Conservation (phyloP, 352 stramenopile genomes). For the Pelagophyceae sp. region DNA sequence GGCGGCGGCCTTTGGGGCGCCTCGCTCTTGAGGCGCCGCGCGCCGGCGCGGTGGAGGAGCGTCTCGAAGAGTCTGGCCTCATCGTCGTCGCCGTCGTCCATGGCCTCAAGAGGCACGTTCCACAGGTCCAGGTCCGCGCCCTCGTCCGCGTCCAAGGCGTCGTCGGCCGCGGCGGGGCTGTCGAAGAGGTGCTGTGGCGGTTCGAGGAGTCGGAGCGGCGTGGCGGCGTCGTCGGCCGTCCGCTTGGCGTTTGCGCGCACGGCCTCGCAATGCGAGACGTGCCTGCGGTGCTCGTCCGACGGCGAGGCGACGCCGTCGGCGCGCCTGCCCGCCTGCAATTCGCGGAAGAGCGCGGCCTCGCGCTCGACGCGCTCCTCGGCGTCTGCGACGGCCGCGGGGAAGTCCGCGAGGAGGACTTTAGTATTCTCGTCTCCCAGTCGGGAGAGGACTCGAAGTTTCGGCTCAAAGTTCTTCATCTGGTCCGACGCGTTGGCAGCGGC, state of each 20-base stretch:
- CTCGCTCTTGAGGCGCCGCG: background rate
- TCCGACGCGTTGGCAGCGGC: background rate
- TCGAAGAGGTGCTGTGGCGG: background rate
- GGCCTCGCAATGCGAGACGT: background rate
- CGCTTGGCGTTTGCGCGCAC: background rate
- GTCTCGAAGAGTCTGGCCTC: background rate
- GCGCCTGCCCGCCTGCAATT: background rate
- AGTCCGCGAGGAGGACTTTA: background rate
- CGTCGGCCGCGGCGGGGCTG: background rate
- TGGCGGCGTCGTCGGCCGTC: background rate
- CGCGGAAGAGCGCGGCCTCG: background rate
- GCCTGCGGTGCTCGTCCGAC: background rate
- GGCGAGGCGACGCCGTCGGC: background rate
- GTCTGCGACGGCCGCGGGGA: background rate
- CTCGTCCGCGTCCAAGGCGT: background rate
- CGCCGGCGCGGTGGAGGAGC: background rate
- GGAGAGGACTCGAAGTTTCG: background rate
- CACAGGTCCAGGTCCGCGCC: background rate
- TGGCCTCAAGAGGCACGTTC: background rate
- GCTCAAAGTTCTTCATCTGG: background rate
- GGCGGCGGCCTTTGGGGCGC: background rate
- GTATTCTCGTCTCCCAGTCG: background rate
- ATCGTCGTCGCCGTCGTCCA: background rate
- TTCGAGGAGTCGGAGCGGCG: no score
- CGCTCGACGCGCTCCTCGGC: background rate